Evolutionary conservation across 176 grass and related monocot genomes (phyloP), one percentile per base, ranked within the genome.

Genomic region (Juncus inflexus): DNA sequence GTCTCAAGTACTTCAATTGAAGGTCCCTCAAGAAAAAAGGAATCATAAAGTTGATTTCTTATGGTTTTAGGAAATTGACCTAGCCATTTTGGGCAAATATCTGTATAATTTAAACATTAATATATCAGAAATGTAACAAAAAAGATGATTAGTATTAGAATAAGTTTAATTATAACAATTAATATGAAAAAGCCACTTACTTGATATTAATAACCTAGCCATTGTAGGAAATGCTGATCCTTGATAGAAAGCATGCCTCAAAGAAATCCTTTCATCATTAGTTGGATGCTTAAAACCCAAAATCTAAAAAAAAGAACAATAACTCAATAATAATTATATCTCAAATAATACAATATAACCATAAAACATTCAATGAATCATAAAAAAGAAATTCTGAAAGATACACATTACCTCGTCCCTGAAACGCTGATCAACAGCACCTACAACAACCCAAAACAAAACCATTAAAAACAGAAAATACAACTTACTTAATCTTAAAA

Each of bases 81-180:
- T 36, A 96, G 74, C 92, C 92, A 96, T 53, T 89, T 86, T 74
- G 83, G 76, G 16, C 81, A 79, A 85, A 91, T 82, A 85, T 86
- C 92, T 96, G 74, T 64, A 81, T 56, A 83, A 65, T 37, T 43
- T 77, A 78, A 81, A 28, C 19, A 28, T 28, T 28, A 28, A 28
- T 28, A 28, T 1, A 28, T 36, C 47, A 53, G 64, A 42, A 63
- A 54, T 65, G 70, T 66, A 67, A 53, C 60, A 50, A 65, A 67
- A 52, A 37, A 59, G 81, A 50, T 50, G 59, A 49, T 70, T 36
- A 61, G 49, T 5, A 61, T 64, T 76, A 79, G 45, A n/a, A 9
- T 63, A 55, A 61, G 13, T 70, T 14, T 5, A 6, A 56, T 58
- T 67, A 71, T 41, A 10, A 51, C 63, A n/a, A 16, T 77, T 72